A percentile compares a stretch with the other conserved stretches of the same genome.
Evolutionary conservation across 1,284 basidiomycete genomes (phyloP).

Genomic region (Ganoderma multipileum): DNA sequence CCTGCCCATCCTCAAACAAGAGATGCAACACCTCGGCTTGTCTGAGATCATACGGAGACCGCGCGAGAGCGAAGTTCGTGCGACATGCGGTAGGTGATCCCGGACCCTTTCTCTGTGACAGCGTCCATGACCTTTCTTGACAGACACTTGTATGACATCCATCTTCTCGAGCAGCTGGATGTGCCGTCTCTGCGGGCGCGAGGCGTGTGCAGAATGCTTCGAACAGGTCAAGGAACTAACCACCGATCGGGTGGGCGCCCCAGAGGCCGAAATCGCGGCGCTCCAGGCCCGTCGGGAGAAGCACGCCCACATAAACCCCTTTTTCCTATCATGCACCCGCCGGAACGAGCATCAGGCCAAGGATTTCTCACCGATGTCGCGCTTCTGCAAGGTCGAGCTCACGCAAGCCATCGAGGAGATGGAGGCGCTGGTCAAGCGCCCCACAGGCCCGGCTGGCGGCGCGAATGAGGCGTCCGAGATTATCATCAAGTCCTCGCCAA

Average conservation of each 20-base stretch:
- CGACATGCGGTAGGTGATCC: slow-evolving; percentile 76
- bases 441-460: slow-evolving; percentile 19
- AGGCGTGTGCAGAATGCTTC: slow-evolving; percentile 88
- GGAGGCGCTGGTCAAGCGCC: slow-evolving; percentile 53
- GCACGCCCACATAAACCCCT: slow-evolving; percentile 70
- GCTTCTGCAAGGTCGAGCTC: slow-evolving; percentile 75
- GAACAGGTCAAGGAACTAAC: slow-evolving; percentile 72
- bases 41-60: slow-evolving; percentile 72
- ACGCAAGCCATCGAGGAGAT: slow-evolving; percentile 70
- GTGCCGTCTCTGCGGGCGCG: slow-evolving; percentile 89
- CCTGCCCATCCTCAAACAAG: slow-evolving; percentile 70
- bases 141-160: slow-evolving; percentile 92
- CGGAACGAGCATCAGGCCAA: slow-evolving; percentile 69
- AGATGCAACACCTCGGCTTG: slow-evolving; percentile 71
- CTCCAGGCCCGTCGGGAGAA: slow-evolving; percentile 61
- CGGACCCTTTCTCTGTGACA: slow-evolving; percentile 14
- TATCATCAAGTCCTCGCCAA: slow-evolving; percentile 22
- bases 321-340: slow-evolving; percentile 75
- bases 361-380: slow-evolving; percentile 82
- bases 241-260: slow-evolving; percentile 54
- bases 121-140: slow-evolving; percentile 13
- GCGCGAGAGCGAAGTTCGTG: slow-evolving; percentile 79
- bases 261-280: slow-evolving; percentile 53
- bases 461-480: slow-evolving; percentile 17
- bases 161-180: slow-evolving; percentile 91